phyloP scores from a whole-genome alignment of 306 rosid genomes.

The Lathyrus sativus region DNA sequence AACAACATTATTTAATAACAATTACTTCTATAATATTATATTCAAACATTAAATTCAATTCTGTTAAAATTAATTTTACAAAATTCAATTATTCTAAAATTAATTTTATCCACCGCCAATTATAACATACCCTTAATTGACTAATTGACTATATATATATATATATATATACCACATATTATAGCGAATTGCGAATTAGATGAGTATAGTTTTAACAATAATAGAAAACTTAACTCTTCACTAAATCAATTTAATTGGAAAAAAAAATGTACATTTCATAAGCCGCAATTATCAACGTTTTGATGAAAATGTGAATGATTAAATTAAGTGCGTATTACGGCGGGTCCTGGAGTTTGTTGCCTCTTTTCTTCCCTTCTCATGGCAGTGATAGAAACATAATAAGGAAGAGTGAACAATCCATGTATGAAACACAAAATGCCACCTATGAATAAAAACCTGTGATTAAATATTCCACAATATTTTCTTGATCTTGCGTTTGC shows the following conservation, averaged over 20 bases:
- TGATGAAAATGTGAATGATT: not conserved
- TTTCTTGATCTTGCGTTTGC: slow-evolving; percentile 62
- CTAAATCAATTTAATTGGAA: slow-evolving; percentile 17
- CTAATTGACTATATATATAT: too few species aligned
- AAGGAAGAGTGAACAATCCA: slow-evolving; percentile 64
- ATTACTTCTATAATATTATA: too few species aligned
- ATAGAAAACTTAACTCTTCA: not conserved
- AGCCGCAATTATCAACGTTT: slow-evolving; percentile 4
- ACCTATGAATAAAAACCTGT: slow-evolving; percentile 55
- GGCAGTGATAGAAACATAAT: slow-evolving; percentile 66
- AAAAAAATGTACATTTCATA: slow-evolving; percentile 11
- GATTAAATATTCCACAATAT: slow-evolving; percentile 56
- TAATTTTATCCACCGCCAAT: too few species aligned
- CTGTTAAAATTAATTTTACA: too few species aligned
- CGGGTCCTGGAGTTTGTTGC: not conserved
- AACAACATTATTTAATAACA: too few species aligned
- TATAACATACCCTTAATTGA: too few species aligned
- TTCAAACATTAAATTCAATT: too few species aligned
- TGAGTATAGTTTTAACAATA: not conserved
- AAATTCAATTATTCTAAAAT: too few species aligned
- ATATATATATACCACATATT: too few species aligned
- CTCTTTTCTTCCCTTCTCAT: slow-evolving; percentile 43
- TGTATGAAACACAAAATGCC: slow-evolving; percentile 83
- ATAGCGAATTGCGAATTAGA: too few species aligned
- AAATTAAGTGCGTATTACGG: not conserved